phyloP scores from a whole-genome alignment of 495 filamentous ascomycete species.

The Penicillium mononematosum region DNA sequence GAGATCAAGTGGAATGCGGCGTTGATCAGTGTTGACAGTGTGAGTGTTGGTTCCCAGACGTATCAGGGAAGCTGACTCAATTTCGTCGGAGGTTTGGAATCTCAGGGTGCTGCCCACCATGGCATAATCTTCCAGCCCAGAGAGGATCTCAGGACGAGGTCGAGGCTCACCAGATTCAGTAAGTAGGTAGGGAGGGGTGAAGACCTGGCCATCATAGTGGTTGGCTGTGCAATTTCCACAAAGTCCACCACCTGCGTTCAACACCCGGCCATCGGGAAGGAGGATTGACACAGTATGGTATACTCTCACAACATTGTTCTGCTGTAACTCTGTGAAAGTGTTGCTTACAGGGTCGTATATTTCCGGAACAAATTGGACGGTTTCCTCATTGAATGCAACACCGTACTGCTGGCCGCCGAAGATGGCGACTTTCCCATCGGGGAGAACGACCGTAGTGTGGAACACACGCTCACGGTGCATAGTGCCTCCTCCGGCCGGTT shows the following conservation, averaged over 20 bases:
- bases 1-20: conserved; percentile 46
- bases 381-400: conserved; percentile 50
- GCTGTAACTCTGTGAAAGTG: conserved; percentile 24
- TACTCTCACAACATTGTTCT: conserved; percentile 46
- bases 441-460: conserved; percentile 56
- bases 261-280: conserved; percentile 54
- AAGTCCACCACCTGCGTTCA: conserved; percentile 57
- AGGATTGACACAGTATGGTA: conserved; percentile 59
- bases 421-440: conserved; percentile 56
- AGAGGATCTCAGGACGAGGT: conserved; percentile 10
- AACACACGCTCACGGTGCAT: conserved; percentile 52
- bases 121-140: background rate
- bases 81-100: conserved; percentile 13
- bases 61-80: conserved; percentile 36
- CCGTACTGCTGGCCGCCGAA: conserved; percentile 51
- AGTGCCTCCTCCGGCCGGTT: conserved; percentile 18
- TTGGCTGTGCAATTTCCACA: conserved; percentile 53
- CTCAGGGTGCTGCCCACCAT: conserved; percentile 30
- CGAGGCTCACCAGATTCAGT: conserved; percentile 1
- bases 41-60: conserved; percentile 53
- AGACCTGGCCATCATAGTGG: conserved; percentile 60
- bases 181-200: conserved; percentile 53
- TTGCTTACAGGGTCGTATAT: conserved; percentile 49
- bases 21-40: conserved; percentile 59
- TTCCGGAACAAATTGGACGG: conserved; percentile 46